Percentiles rank a stretch among this genome's conserved stretches.
Conservation (phyloP, 106 monocot species). For the Dendrobium chrysotoxum region DNA sequence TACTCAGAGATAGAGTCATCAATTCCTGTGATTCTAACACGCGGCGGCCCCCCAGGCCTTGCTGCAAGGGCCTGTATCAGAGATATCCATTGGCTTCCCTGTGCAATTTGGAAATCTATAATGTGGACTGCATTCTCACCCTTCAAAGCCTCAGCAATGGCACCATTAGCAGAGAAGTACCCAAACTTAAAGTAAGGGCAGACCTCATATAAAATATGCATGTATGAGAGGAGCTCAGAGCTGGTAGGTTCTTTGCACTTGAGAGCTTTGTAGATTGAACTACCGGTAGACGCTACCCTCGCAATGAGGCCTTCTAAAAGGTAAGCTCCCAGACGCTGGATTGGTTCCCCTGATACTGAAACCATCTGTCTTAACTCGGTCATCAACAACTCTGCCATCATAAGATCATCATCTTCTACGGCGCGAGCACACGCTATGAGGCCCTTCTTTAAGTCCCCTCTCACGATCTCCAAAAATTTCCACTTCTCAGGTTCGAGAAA, state of each 20-base stretch:
- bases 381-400: slow-evolving; percentile 29
- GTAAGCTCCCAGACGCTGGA: slow-evolving; percentile 77
- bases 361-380: slow-evolving; percentile 62
- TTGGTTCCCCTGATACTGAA: slow-evolving; percentile 77
- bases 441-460: slow-evolving; percentile 63
- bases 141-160: slow-evolving; percentile 82
- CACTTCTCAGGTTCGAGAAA: slow-evolving; percentile 31
- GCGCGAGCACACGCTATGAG: slow-evolving; percentile 76
- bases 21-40: slow-evolving; percentile 72
- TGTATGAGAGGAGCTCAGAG: slow-evolving; percentile 85
- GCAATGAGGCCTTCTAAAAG: slow-evolving; percentile 81
- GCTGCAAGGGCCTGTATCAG: slow-evolving; percentile 78
- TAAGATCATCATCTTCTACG: slow-evolving; percentile 42
- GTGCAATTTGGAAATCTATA: slow-evolving; percentile 91
- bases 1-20: slow-evolving; percentile 69
- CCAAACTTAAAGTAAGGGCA: slow-evolving; percentile 96
- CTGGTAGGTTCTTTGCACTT: slow-evolving; percentile 76
- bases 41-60: slow-evolving; percentile 80
- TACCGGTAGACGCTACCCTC: slow-evolving; percentile 55
- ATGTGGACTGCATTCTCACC: slow-evolving; percentile 68
- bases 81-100: slow-evolving; percentile 85
- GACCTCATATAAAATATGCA: slow-evolving; percentile 82
- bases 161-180: slow-evolving; percentile 93
- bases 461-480: slow-evolving; percentile 38
- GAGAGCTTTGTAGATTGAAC: slow-evolving; percentile 83